Base-by-base conservation (phyloP, 768 basidiomycete species). In the Goffeauzyma gilvescens region DNA sequence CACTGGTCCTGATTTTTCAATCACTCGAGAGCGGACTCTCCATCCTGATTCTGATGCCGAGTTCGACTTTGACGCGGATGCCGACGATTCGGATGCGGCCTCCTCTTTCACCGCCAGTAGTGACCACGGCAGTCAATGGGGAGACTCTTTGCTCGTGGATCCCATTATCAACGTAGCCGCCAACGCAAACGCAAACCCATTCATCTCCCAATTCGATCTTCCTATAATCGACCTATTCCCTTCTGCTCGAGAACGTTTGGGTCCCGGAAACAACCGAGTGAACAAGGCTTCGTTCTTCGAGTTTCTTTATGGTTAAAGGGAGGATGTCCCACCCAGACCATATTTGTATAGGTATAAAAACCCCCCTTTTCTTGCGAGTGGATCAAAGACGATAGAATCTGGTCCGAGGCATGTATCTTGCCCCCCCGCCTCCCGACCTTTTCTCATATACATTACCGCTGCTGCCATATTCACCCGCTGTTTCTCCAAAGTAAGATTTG, bases 251-350 rank as follows among this genome's bases (percentile, higher is more conserved):
- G 40, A 26, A 15, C 39, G 33, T 6, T 36, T 12, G 39, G 32
- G 42, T 8, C n/a, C 38, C 2, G 32, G 20, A 10, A n/a, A 15
- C 13, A 34, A 26, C 17, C 22, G 14, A 4, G 34, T 21, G 30
- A 37, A 30, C 32, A 59, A 56, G 41, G 52, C 55, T 26, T 54
- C 53, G 14, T 63, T 63, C 49, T 60, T 63, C 26, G 61, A 63
- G 32, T 63, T 59, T 44, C 48, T 63, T 2, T 63, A 59, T 41
- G 61, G 59, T 2, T 46, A 28, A 20, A 24, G 9, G 9, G 28
- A 30, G n/a, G n/a, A n/a, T n/a, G n/a, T n/a, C n/a, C n/a, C n/a
- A n/a, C n/a, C n/a, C n/a, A n/a, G n/a, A n/a, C n/a, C n/a, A n/a
- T n/a, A n/a, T n/a, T n/a, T n/a, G n/a, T n/a, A n/a, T n/a, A n/a